phyloP scores from a whole-genome alignment of 106 monocot species.

The Phalaenopsis equestris region DNA sequence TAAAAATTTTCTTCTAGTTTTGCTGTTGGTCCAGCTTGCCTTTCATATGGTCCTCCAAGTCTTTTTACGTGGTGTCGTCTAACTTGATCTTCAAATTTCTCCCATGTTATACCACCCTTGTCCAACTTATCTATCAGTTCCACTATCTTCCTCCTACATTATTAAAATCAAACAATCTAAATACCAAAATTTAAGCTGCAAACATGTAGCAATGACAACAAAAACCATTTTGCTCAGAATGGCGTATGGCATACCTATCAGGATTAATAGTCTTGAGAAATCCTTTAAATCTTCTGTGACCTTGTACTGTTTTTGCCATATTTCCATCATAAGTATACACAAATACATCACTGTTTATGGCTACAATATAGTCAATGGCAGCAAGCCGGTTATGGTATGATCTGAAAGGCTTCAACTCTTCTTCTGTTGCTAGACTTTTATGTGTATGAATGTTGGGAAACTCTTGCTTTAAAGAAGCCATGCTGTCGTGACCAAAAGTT shows the following conservation, averaged over 20 bases:
- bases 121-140: conserved; percentile 55
- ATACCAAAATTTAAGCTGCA: background rate
- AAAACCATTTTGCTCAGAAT: background rate
- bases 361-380: conserved; percentile 45
- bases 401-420: conserved; percentile 29
- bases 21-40: conserved; percentile 20
- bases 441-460: conserved; percentile 43
- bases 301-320: conserved; percentile 51
- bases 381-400: conserved; percentile 39
- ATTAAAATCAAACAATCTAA: conserved; percentile 7
- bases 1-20: conserved; percentile 54
- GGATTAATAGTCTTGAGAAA: conserved; percentile 50
- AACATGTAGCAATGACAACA: background rate
- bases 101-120: conserved; percentile 35
- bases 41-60: conserved; percentile 56
- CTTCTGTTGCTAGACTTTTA: conserved; percentile 20
- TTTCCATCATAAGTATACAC: conserved; percentile 56
- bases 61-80: conserved; percentile 30
- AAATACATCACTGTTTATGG: conserved; percentile 44
- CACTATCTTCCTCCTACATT: conserved; percentile 33
- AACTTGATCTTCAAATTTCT: conserved; percentile 25
- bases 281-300: conserved; percentile 43
- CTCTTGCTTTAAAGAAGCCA: conserved; percentile 23
- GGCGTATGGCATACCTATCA: conserved; percentile 28
- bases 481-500: conserved; percentile 30